Conservation (phyloP, 2,329 filamentous ascomycete species). For the Trichoderma koningiopsis region DNA sequence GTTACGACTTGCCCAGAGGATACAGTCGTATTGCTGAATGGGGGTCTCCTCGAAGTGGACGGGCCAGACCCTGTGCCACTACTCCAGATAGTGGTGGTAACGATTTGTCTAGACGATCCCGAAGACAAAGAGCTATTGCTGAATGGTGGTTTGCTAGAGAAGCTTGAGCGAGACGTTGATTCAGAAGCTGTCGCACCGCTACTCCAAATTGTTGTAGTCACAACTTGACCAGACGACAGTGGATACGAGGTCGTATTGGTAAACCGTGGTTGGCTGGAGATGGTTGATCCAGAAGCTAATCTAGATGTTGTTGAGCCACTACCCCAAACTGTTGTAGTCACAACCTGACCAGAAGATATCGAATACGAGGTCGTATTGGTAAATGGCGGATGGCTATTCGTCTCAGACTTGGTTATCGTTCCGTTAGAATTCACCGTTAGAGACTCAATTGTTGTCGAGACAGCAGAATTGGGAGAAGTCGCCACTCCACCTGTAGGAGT, state of each 20-base stretch:
- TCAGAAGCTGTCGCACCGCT: neutral
- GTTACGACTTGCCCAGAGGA: slow-evolving; percentile 10
- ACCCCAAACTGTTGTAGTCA: slow-evolving; percentile 10
- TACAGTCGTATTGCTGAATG: neutral
- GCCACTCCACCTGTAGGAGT: neutral
- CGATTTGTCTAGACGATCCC: neutral
- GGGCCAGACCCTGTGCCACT: slow-evolving; percentile 18
- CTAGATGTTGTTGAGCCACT: neutral
- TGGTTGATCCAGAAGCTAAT: slow-evolving; percentile 15
- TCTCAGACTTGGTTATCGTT: slow-evolving; percentile 2
- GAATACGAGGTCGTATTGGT: slow-evolving; percentile 28
- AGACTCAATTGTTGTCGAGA: neutral
- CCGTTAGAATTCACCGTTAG: neutral
- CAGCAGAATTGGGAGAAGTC: slow-evolving; percentile 2
- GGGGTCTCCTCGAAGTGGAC: neutral
- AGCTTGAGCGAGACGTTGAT: slow-evolving; percentile 9
- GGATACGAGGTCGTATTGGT: neutral
- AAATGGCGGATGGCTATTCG: slow-evolving; percentile 27
- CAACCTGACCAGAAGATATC: slow-evolving; percentile 3
- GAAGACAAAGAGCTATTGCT: neutral
- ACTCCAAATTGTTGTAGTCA: slow-evolving; percentile 10
- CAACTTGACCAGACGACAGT: neutral
- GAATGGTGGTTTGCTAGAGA: neutral
- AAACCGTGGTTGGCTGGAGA: neutral
- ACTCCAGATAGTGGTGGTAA: slow-evolving; percentile 10